A percentile compares a stretch with the other conserved stretches of the same genome.
phyloP scores from a whole-genome alignment of 176 grass and related monocot species.

The Hordeum vulgare region DNA sequence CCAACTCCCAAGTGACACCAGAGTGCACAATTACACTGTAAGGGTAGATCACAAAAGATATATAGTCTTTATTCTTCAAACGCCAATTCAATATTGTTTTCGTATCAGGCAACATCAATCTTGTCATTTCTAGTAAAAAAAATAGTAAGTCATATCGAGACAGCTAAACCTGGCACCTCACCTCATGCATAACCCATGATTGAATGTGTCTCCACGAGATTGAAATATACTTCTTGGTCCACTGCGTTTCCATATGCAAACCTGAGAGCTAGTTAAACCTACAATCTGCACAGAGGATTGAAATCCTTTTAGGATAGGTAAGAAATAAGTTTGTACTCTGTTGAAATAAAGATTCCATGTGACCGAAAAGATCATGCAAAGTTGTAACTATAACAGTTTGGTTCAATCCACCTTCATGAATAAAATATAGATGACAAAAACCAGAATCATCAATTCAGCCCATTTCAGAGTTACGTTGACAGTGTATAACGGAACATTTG shows the following conservation, averaged over 20 bases:
- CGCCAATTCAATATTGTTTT: background rate
- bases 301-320: background rate
- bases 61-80: background rate
- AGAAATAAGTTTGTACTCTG: background rate
- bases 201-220: conserved; percentile 54
- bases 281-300: conserved; percentile 60
- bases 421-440: background rate
- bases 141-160: background rate
- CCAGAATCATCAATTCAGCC: background rate
- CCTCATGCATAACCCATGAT: conserved; percentile 82
- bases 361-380: background rate
- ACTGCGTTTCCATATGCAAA: conserved; percentile 86
- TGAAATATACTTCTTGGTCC: conserved; percentile 70
- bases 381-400: background rate
- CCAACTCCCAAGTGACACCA: background rate
- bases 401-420: background rate
- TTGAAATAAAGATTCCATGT: background rate
- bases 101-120: conserved; percentile 10
- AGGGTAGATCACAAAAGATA: background rate
- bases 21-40: background rate
- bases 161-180: conserved; percentile 16
- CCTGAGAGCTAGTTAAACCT: conserved; percentile 58
- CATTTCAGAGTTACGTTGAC: background rate
- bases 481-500: background rate
- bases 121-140: conserved; percentile 11